Base-by-base conservation (phyloP, 139 green algal genomes). In the Zygnema cylindricum region DNA sequence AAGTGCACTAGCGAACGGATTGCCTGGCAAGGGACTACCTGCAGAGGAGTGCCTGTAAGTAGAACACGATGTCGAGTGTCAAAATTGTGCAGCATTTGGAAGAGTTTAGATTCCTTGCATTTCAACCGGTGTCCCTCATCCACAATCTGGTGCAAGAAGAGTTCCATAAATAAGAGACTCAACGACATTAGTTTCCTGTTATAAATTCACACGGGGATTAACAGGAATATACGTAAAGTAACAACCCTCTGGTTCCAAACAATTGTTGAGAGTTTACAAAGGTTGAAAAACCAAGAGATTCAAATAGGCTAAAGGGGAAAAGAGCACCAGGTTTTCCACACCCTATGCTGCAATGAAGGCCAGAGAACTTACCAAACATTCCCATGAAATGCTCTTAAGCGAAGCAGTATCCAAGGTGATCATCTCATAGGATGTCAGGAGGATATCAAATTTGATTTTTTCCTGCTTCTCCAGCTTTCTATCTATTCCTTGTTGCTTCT, bases 351-450 rank as follows among this genome's bases (percentile, higher is more conserved):
- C n/a, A n/a, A n/a, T n/a, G n/a, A n/a, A n/a, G n/a, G n/a, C n/a
- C n/a, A n/a, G n/a, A n/a, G n/a, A n/a, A 77, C 42, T 32, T 69
- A 91, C 88, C 84, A 98, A 90, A 91, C 95, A 96, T 40, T 82
- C 86, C 96, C 96, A 98, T 39, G 88, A 88, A 63, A 97, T 91
- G 38, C 89, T 75, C 35, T 43, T 32, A 43, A 94, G 77, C 7
- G 75, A 38, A 30, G 22, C 36, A 55, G 93, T 92, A 82, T 98
- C 96, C 88, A 96, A 95, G 32, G 96, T 90, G 43, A 97, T 94
- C 76, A 97, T 94, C 91, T 98, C 96, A 83, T 97, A 98, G 0
- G 96, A 98, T 32, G 96, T 98, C 89, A 98, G 69, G 69, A 95
- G 88, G 54, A 94, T 93, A 85, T 98, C 94, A 77, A 97, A 96